Evolutionary conservation across 176 grass and related monocot species (phyloP).

Genomic region (Phyllostachys edulis): DNA sequence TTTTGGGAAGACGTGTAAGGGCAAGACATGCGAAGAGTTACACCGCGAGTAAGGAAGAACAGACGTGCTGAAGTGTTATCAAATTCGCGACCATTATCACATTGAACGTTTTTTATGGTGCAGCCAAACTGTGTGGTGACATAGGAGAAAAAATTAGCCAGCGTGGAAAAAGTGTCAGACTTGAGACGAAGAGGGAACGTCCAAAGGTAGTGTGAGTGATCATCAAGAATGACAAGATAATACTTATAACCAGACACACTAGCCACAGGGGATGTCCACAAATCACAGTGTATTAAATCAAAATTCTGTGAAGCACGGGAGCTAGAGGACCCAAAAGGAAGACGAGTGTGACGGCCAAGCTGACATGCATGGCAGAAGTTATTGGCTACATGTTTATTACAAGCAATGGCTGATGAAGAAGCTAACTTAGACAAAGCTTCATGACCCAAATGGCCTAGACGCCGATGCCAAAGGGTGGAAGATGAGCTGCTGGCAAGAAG

Average conservation of each 20-base stretch:
- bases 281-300: too few relatives aligned
- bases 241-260: too few relatives aligned
- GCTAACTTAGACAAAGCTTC: not conserved
- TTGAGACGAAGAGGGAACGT: not conserved
- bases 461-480: not conserved
- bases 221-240: not conserved
- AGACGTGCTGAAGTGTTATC: not conserved
- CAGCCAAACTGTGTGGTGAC: not conserved
- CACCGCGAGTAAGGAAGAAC: not conserved
- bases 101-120: not conserved
- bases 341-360: too few relatives aligned
- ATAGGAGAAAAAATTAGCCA: not conserved
- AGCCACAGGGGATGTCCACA: too few relatives aligned
- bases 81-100: not conserved
- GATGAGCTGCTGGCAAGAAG: not conserved
- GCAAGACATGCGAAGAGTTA: not conserved
- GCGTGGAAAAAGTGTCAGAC: too few relatives aligned
- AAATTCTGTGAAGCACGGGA: too few relatives aligned
- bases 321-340: too few relatives aligned
- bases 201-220: not conserved
- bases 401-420: not conserved
- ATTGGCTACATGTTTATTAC: not conserved
- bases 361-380: not conserved
- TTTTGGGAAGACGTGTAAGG: not conserved
- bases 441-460: not conserved